These are phyloP conservation scores for Crepidotus variabilis DNA, from an alignment of 768 basidiomycete species.

Conservation along the genomic window DNA sequence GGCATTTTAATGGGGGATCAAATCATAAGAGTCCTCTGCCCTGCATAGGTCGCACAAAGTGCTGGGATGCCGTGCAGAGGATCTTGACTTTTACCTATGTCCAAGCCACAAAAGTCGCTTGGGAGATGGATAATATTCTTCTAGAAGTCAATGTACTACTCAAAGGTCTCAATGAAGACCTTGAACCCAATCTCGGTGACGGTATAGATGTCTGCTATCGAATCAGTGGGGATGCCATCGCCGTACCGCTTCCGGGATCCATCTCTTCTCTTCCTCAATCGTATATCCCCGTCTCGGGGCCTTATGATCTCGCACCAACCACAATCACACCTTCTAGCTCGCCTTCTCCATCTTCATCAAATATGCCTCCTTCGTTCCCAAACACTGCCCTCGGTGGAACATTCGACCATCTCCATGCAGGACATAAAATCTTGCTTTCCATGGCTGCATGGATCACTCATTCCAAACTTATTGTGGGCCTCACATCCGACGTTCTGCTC, in stretches of 20 bases:
- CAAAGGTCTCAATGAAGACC: conserved; percentile 44
- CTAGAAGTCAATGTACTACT: conserved; percentile 80
- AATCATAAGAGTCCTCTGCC: conserved; percentile 8
- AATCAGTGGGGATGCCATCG: conserved; percentile 42
- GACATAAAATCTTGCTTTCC: conserved; percentile 94
- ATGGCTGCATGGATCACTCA: conserved; percentile 84
- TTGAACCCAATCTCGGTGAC: conserved; percentile 37
- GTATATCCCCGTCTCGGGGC: conserved; percentile 27
- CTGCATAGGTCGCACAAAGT: conserved; percentile 37
- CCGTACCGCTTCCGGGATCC: conserved; percentile 37
- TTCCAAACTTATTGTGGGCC: conserved; percentile 82
- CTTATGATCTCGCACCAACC: conserved; percentile 12
- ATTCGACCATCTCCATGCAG: conserved; percentile 96
- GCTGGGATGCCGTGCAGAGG: conserved; percentile 68
- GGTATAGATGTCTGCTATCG: conserved; percentile 46
- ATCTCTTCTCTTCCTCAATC: conserved; percentile 35
- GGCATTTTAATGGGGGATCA: conserved; percentile 42
- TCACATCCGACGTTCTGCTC: conserved; percentile 80
- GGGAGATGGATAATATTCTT: conserved; percentile 61
- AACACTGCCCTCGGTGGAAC: conserved; percentile 92
- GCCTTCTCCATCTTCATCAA: conserved; percentile 5
- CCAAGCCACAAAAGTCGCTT: conserved; percentile 74
- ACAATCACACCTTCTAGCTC: conserved; percentile 12
- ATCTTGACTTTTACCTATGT: conserved; percentile 84
- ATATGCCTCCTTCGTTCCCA: conserved; percentile 37